A percentile compares a stretch with the other conserved stretches of the same genome.
Conservation (phyloP, 2,329 filamentous ascomycete species). For the Mariannaea elegans region DNA sequence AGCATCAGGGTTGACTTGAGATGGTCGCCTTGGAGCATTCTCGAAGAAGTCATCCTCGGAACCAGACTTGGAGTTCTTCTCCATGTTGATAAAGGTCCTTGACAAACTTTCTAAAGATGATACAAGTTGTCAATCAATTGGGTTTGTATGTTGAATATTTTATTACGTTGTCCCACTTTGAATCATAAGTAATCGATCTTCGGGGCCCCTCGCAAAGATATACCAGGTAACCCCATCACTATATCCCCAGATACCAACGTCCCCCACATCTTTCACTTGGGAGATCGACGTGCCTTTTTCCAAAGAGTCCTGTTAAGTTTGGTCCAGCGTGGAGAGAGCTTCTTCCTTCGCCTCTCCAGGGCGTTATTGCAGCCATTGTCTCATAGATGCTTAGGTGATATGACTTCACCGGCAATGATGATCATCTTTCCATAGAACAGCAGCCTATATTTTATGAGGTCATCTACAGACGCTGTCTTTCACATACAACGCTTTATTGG, state of each 20-base stretch:
- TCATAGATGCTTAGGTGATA: neutral
- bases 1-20: constrained; percentile 3
- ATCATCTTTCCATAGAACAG: neutral
- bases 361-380: too few relatives aligned
- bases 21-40: constrained; percentile 11
- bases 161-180: too few relatives aligned
- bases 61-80: neutral
- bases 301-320: neutral
- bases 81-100: too few relatives aligned
- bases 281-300: neutral
- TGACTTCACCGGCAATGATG: neutral
- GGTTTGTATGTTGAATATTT: too few relatives aligned
- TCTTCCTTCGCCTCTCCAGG: constrained; percentile 13
- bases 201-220: too few relatives aligned
- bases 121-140: too few relatives aligned
- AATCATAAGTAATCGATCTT: too few relatives aligned
- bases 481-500: neutral
- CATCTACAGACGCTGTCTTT: neutral
- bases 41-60: constrained; percentile 5
- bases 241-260: neutral
- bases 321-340: neutral
- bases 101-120: too few relatives aligned
- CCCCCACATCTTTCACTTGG: neutral
- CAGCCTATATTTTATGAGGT: constrained; percentile 10
- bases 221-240: too few relatives aligned